Evolutionary conservation across 371 early-diverging fungal species (phyloP).

Genomic region (Smittium culicis): DNA sequence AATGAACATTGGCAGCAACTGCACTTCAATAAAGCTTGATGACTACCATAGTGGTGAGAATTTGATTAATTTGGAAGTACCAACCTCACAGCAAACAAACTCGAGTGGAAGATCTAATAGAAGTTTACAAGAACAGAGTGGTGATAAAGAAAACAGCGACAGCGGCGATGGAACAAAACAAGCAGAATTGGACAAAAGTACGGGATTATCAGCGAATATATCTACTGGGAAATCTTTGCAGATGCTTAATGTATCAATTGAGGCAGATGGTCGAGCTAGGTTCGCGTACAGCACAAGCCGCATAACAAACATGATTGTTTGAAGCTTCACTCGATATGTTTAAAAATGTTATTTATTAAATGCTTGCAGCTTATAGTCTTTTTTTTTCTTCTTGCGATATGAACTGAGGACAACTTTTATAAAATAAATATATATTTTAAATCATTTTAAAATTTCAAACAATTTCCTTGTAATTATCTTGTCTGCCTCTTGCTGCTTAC

Average conservation of each 20-base stretch:
- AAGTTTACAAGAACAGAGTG: no score
- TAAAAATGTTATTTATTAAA: background rate
- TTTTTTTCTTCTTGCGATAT: no score
- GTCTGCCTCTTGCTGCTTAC: background rate
- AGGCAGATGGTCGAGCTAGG: background rate
- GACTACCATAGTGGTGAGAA: background rate
- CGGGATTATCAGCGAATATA: background rate
- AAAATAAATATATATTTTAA: no score
- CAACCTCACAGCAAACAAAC: background rate
- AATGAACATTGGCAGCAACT: background rate
- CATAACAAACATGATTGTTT: background rate
- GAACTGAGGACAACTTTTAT: no score
- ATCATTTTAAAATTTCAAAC: conserved; percentile 4
- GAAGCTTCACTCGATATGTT: no score
- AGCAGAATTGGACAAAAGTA: background rate
- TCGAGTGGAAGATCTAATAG: background rate
- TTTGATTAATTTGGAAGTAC: background rate
- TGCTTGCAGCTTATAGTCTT: background rate
- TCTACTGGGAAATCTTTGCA: background rate
- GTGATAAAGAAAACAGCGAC: background rate
- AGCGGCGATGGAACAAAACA: background rate
- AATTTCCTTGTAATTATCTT: background rate
- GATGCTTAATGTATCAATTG: background rate
- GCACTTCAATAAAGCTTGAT: background rate
- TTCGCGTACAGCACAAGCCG: background rate